phyloP scores from a whole-genome alignment of 148 eudicot genomes.

The Silene uniflora region DNA sequence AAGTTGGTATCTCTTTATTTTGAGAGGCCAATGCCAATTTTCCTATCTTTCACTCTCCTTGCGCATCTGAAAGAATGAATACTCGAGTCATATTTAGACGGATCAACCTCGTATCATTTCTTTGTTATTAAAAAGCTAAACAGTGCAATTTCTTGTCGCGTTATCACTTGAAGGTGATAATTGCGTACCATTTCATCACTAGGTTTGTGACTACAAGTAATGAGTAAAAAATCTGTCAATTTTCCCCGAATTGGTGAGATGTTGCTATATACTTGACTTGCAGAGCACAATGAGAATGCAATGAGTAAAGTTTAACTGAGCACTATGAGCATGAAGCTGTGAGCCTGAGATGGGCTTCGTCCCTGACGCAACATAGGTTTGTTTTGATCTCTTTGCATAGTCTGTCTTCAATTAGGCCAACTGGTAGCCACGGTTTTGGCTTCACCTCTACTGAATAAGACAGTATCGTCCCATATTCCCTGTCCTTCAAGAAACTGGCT shows the following conservation, averaged over 20 bases:
- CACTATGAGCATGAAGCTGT: neutral
- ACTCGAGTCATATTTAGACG: too few relatives aligned
- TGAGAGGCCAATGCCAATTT: too few relatives aligned
- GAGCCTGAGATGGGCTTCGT: conserved; percentile 42
- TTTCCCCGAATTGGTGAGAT: neutral
- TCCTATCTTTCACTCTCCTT: too few relatives aligned
- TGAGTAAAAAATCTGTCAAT: neutral
- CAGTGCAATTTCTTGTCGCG: too few relatives aligned
- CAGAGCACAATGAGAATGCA: conserved; percentile 6
- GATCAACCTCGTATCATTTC: too few relatives aligned
- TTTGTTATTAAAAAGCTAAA: too few relatives aligned
- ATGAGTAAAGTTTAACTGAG: neutral
- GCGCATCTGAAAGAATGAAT: too few relatives aligned
- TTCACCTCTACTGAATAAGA: conserved; percentile 55
- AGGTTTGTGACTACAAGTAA: too few relatives aligned
- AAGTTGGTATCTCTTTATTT: too few relatives aligned
- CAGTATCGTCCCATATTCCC: conserved; percentile 40
- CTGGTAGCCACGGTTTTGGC: conserved; percentile 74
- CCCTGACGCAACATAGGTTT: conserved; percentile 51
- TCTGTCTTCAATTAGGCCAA: conserved; percentile 62
- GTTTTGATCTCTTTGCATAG: conserved; percentile 54
- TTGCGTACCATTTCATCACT: too few relatives aligned
- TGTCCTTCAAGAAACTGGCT: conserved; percentile 12
- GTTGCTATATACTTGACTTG: neutral
- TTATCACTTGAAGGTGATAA: too few relatives aligned